These are phyloP conservation scores for Pseudogymnoascus sp. DNA, from an alignment of 2,329 filamentous ascomycete species.

Conservation along the genomic window DNA sequence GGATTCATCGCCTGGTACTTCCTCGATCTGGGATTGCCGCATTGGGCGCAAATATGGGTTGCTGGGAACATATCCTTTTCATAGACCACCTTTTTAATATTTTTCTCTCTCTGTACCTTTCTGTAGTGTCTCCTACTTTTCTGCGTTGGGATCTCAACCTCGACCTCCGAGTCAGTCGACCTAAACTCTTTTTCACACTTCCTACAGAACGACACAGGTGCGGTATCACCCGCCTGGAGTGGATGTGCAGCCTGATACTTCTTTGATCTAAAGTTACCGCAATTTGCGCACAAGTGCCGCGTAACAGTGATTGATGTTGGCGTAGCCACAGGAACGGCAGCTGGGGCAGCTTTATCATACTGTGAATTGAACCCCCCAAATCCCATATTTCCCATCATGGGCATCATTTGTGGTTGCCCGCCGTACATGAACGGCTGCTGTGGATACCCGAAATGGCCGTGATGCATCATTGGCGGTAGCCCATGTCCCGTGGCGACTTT, in stretches of 20 bases:
- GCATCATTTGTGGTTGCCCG: background rate
- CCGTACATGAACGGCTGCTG: slow-evolving; percentile 4
- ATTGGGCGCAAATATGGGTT: slow-evolving; percentile 6
- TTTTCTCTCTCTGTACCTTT: background rate
- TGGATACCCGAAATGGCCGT: background rate
- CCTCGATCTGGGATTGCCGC: background rate
- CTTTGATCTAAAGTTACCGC: slow-evolving; percentile 1
- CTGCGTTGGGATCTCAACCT: background rate
- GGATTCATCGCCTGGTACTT: slow-evolving; percentile 7
- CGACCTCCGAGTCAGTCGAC: background rate
- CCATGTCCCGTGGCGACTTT: background rate
- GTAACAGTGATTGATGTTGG: slow-evolving; percentile 2
- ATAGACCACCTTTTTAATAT: background rate
- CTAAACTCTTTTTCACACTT: slow-evolving; percentile 7
- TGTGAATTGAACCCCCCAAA: slow-evolving; percentile 8
- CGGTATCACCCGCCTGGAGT: background rate
- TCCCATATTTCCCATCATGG: background rate
- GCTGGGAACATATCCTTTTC: background rate
- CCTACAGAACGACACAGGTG: background rate
- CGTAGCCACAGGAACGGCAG: background rate
- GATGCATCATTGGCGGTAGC: background rate
- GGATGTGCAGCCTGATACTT: slow-evolving; percentile 3
- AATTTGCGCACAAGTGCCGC: slow-evolving; percentile 6
- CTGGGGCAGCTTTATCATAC: background rate
- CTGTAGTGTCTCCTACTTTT: background rate